Evolutionary conservation across 139 green algal species (phyloP).

Genomic region (Micromonas pusilla): DNA sequence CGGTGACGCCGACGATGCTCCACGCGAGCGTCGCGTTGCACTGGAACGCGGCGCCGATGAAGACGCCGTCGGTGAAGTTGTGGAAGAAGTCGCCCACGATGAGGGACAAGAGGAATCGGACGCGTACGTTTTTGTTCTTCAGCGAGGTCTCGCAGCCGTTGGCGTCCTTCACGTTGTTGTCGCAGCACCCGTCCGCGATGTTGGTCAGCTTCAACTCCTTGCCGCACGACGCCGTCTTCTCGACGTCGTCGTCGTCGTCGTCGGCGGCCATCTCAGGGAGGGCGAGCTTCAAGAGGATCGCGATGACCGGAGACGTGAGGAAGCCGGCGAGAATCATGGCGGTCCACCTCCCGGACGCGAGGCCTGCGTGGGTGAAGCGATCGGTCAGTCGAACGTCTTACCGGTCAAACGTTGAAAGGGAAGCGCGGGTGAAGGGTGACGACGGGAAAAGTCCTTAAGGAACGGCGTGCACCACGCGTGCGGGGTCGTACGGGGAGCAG

Average conservation of each 20-base stretch:
- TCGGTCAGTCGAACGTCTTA: no score
- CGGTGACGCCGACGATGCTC: neutral
- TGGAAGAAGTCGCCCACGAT: slow-evolving; percentile 14
- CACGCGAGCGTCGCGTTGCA: neutral
- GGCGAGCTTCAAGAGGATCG: neutral
- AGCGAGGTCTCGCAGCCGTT: neutral
- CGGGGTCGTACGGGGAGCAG: no score
- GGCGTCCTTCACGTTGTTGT: neutral
- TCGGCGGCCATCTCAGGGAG: neutral
- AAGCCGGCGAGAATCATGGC: neutral
- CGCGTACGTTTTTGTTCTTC: neutral
- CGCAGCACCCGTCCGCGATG: neutral
- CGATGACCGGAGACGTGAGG: neutral
- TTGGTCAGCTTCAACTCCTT: neutral
- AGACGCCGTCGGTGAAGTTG: slow-evolving; percentile 9
- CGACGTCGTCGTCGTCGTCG: neutral
- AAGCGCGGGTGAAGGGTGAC: no score
- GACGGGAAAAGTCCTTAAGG: no score
- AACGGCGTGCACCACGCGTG: no score
- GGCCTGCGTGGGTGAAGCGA: neutral
- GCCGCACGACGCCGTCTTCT: neutral
- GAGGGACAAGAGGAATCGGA: neutral
- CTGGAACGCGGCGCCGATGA: slow-evolving; percentile 7
- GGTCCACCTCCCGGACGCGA: neutral
- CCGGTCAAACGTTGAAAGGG: no score